Percentiles rank a stretch among this genome's conserved stretches.
These are phyloP conservation scores for Daldinia loculata DNA, from an alignment of 495 filamentous ascomycete genomes.

Conservation along the genomic window DNA sequence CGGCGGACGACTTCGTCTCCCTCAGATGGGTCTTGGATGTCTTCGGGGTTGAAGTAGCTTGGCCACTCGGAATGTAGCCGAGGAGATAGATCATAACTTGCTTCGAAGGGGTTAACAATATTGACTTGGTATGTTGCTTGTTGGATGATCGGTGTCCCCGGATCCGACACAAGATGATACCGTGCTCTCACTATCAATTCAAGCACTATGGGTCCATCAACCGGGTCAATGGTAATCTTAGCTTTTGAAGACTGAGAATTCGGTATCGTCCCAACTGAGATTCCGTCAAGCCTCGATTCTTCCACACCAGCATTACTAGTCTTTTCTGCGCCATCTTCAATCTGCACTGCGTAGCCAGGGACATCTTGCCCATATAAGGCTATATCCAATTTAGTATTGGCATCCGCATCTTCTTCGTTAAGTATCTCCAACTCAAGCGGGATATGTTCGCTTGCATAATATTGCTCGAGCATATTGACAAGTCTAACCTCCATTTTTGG, in stretches of 20 bases:
- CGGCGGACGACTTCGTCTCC: conserved; percentile 22
- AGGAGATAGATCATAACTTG: conserved; percentile 84
- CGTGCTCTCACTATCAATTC: conserved; percentile 74
- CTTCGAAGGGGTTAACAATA: conserved; percentile 84
- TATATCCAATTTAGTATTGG: conserved; percentile 73
- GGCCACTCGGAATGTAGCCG: conserved; percentile 86
- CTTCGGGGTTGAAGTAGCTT: conserved; percentile 73
- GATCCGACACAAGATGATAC: conserved; percentile 83
- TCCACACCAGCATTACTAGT: conserved; percentile 40
- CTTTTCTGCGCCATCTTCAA: conserved; percentile 46
- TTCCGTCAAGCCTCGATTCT: conserved; percentile 48
- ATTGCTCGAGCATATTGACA: conserved; percentile 67
- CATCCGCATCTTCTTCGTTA: conserved; percentile 86
- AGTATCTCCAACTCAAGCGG: conserved; percentile 70
- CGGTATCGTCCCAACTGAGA: conserved; percentile 58
- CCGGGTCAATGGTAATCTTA: conserved; percentile 59
- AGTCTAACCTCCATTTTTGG: conserved; percentile 85
- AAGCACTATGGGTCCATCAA: conserved; percentile 65
- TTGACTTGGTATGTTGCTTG: conserved; percentile 69
- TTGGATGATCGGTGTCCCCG: conserved; percentile 84
- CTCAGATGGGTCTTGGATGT: conserved; percentile 43
- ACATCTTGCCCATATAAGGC: conserved; percentile 69
- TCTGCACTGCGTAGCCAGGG: conserved; percentile 57
- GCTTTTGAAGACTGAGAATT: conserved; percentile 53
- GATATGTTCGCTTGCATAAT: conserved; percentile 84